These are phyloP conservation scores for Escallonia rubra DNA, from an alignment of 129 eudicot genomes.

Conservation along the genomic window DNA sequence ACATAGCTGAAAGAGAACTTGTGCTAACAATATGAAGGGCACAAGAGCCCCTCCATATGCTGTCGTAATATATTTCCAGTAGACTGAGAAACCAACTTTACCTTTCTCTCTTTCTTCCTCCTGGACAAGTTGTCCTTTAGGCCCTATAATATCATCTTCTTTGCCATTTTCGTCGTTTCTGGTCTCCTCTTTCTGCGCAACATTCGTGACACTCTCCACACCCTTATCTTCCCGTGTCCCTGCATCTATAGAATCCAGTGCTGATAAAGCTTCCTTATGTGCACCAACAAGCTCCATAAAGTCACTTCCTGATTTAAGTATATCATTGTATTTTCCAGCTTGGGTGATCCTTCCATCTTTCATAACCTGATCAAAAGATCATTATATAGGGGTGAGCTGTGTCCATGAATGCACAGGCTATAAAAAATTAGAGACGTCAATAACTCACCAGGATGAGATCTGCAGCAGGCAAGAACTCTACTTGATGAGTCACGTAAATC, in stretches of 20 bases:
- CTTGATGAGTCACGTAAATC: constrained; percentile 86
- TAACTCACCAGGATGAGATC: constrained; percentile 75
- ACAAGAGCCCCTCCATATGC: constrained; percentile 85
- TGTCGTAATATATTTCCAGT: constrained; percentile 81
- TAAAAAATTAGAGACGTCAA: not conserved
- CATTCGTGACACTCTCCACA: constrained; percentile 10
- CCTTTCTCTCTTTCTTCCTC: constrained; percentile 93
- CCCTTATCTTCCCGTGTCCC: constrained; percentile 1
- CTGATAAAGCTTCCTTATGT: constrained; percentile 66
- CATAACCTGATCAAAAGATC: constrained; percentile 49
- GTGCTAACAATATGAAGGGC: constrained; percentile 65
- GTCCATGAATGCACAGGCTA: constrained; percentile 1
- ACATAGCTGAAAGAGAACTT: constrained; percentile 47
- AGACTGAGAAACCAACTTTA: constrained; percentile 52
- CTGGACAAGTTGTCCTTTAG: constrained; percentile 67
- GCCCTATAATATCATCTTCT: constrained; percentile 21
- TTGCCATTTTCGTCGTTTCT: constrained; percentile 24
- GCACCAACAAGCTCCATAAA: constrained; percentile 90
- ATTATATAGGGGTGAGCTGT: not conserved
- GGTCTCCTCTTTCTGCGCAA: constrained; percentile 4
- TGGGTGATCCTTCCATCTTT: constrained; percentile 74
- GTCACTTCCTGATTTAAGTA: constrained; percentile 61
- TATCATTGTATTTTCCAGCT: constrained; percentile 75
- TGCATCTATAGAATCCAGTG: constrained; percentile 36
- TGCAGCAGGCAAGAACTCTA: constrained; percentile 87